phyloP scores from a whole-genome alignment of 1,284 basidiomycete species.

The Fomitopsis schrenkii region DNA sequence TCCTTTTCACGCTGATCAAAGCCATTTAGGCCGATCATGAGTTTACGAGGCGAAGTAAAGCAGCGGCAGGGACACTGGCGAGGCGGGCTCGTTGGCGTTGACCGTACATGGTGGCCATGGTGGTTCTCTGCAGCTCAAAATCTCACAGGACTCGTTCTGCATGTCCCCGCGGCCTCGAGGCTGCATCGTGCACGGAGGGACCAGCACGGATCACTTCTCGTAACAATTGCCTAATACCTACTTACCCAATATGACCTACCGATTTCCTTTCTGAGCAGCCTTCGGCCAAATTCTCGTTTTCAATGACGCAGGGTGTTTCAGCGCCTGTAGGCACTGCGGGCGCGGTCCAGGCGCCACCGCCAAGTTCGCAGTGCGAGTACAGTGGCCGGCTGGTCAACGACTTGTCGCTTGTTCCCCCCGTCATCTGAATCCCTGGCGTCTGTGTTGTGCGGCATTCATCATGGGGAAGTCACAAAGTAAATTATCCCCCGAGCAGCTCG shows the following conservation, averaged over 20 bases:
- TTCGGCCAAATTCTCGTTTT: background rate
- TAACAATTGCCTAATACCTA: slow-evolving; percentile 10
- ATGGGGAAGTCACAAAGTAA: slow-evolving; percentile 99
- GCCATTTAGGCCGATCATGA: slow-evolving; percentile 32
- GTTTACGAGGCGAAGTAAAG: slow-evolving; percentile 22
- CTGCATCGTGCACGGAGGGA: slow-evolving; percentile 23
- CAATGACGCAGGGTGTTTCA: background rate
- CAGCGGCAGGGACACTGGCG: slow-evolving; percentile 14
- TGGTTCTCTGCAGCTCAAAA: slow-evolving; percentile 20
- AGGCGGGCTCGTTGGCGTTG: slow-evolving; percentile 17
- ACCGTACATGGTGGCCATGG: slow-evolving; percentile 18
- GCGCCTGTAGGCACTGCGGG: background rate
- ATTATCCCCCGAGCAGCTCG: slow-evolving; percentile 91
- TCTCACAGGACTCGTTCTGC: slow-evolving; percentile 26
- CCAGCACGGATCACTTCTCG: slow-evolving; percentile 11
- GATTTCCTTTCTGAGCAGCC: background rate
- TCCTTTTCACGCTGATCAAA: slow-evolving; percentile 44
- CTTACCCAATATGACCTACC: background rate
- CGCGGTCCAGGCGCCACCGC: background rate
- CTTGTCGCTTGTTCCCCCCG: background rate
- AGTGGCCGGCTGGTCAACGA: background rate
- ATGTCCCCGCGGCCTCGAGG: slow-evolving; percentile 31
- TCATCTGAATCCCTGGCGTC: slow-evolving; percentile 3
- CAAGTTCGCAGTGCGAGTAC: background rate
- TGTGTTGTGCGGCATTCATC: slow-evolving; percentile 11